Conservation (phyloP, 2,329 filamentous ascomycete genomes). For the Pseudohalonectria lignicola region DNA sequence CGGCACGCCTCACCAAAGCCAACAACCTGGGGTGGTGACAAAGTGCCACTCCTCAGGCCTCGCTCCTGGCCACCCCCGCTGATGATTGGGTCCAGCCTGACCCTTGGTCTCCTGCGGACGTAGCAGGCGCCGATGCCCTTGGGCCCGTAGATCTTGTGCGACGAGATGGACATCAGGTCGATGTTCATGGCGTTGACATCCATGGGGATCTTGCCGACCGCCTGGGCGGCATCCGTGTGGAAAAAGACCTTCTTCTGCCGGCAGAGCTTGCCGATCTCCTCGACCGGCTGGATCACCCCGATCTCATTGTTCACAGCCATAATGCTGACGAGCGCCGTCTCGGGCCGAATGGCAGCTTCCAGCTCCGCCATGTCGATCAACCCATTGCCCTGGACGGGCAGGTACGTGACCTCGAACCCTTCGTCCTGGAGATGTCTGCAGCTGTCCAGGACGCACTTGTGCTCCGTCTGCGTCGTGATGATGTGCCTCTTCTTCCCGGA, state of each 20-base stretch:
- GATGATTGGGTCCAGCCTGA: slow-evolving; percentile 92
- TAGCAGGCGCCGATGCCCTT: slow-evolving; percentile 97
- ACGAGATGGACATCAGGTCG: slow-evolving; percentile 97
- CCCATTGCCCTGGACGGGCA: slow-evolving; percentile 82
- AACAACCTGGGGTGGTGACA: slow-evolving; percentile 79
- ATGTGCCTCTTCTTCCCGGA: slow-evolving; percentile 97
- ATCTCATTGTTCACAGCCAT: slow-evolving; percentile 99
- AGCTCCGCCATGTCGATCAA: slow-evolving; percentile 74
- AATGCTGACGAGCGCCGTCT: slow-evolving; percentile 87
- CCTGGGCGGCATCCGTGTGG: slow-evolving; percentile 93
- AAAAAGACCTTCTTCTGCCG: slow-evolving; percentile 91
- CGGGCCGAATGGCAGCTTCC: slow-evolving; percentile 78
- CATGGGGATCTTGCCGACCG: slow-evolving; percentile 94
- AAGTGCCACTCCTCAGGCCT: slow-evolving; percentile 85
- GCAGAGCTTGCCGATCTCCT: slow-evolving; percentile 88
- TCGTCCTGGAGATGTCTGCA: slow-evolving; percentile 95
- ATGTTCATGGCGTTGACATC: slow-evolving; percentile 98
- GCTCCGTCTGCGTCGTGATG: slow-evolving; percentile 93
- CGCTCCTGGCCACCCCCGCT: slow-evolving; percentile 93
- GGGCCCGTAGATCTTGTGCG: slow-evolving; percentile 96
- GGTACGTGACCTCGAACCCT: slow-evolving; percentile 92
- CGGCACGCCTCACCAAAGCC: slow-evolving; percentile 94
- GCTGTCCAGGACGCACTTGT: slow-evolving; percentile 97
- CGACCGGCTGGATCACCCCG: slow-evolving; percentile 93
- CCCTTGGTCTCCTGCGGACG: slow-evolving; percentile 81